A percentile compares a stretch with the other conserved stretches of the same genome.
Evolutionary conservation across 257 asterid species (phyloP).

Genomic region (Solanum tarapatanum): DNA sequence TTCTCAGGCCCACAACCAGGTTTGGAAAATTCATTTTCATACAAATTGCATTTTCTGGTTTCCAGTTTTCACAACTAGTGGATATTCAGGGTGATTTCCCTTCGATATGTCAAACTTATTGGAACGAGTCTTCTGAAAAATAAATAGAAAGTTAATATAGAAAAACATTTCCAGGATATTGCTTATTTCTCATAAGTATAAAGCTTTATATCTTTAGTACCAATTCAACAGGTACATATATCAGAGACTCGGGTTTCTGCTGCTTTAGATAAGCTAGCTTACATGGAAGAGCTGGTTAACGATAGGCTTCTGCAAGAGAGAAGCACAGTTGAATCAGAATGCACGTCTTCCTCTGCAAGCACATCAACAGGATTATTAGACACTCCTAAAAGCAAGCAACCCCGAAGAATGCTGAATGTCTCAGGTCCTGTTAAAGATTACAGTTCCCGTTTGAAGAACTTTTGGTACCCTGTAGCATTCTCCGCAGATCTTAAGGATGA

Average conservation of each 20-base stretch:
- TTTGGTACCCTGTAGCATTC: slow-evolving; percentile 95
- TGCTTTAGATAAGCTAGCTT: slow-evolving; percentile 88
- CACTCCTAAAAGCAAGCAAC: slow-evolving; percentile 19
- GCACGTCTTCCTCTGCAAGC: slow-evolving; percentile 35
- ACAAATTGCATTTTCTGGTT: neutral
- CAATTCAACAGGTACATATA: slow-evolving; percentile 53
- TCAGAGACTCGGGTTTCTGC: slow-evolving; percentile 81
- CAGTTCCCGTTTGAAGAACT: slow-evolving; percentile 48
- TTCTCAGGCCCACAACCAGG: slow-evolving; percentile 78
- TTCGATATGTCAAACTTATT: neutral
- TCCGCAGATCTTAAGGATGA: slow-evolving; percentile 72
- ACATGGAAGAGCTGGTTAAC: slow-evolving; percentile 71
- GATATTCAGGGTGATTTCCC: neutral
- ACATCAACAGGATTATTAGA: slow-evolving; percentile 32
- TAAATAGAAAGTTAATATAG: neutral
- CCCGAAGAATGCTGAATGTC: slow-evolving; percentile 45
- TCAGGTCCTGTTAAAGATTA: slow-evolving; percentile 87
- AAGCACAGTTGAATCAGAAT: slow-evolving; percentile 26
- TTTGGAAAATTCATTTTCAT: slow-evolving; percentile 1
- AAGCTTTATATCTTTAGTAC: neutral
- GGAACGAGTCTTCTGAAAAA: neutral
- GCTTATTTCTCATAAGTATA: neutral
- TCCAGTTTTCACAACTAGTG: neutral
- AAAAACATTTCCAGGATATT: neutral
- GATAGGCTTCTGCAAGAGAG: slow-evolving; percentile 65